Evolutionary conservation across 495 filamentous ascomycete species (phyloP).

Genomic region (Barbatosphaeria neglecta): DNA sequence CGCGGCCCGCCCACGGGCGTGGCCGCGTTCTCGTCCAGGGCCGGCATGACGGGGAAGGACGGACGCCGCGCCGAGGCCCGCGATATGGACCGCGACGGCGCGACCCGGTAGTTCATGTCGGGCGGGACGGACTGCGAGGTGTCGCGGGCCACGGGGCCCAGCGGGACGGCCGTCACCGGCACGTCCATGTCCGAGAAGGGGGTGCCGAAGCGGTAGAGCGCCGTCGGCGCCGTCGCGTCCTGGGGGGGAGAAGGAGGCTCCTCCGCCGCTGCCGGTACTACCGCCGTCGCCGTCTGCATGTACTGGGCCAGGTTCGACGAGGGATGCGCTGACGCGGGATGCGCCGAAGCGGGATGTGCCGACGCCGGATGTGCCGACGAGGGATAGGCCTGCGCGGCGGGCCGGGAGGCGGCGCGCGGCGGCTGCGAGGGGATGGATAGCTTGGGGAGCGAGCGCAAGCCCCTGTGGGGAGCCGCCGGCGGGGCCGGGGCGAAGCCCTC

Average conservation of each 20-base stretch:
- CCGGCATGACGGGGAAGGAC: conserved; percentile 44
- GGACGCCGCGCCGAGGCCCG: conserved; percentile 45
- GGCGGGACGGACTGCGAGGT: conserved; percentile 83
- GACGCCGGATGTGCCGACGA: conserved; percentile 10
- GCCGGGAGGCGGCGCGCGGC: conserved; percentile 2
- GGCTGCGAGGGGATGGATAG: conserved; percentile 38
- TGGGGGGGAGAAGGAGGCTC: no score
- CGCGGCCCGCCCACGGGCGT: conserved; percentile 19
- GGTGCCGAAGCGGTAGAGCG: conserved; percentile 60
- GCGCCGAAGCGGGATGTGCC: conserved; percentile 8
- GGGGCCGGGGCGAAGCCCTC: conserved; percentile 32
- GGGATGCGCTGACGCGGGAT: conserved; percentile 9
- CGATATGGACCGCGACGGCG: conserved; percentile 36
- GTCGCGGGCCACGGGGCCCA: conserved; percentile 59
- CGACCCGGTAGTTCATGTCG: conserved; percentile 64
- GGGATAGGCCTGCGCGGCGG: no score
- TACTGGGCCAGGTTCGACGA: conserved; percentile 4
- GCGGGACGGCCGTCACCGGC: conserved; percentile 63
- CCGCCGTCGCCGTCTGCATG: not conserved
- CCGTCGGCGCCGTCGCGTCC: conserved; percentile 37
- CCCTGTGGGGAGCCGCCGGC: conserved; percentile 31
- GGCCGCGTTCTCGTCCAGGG: conserved; percentile 39
- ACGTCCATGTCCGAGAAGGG: conserved; percentile 84
- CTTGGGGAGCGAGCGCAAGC: conserved; percentile 45
- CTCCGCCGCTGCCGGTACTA: no score